Percentiles rank a stretch among this genome's conserved stretches.
Conservation (phyloP, 225 moss, liverwort and hornwort genomes). For the Ulota crispa region DNA sequence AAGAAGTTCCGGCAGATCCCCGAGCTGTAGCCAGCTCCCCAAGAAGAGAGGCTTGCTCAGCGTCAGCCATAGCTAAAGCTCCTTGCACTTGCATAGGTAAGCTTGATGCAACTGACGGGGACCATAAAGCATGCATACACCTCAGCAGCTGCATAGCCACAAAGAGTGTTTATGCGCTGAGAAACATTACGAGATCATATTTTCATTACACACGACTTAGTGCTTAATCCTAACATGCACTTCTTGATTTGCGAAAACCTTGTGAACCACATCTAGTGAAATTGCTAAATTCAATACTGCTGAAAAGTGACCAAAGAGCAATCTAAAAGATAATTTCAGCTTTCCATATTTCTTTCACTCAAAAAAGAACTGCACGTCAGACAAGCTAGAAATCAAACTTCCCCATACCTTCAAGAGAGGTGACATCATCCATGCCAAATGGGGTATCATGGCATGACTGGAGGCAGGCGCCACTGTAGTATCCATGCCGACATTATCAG, state of each 20-base stretch:
- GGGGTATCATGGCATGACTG: slow-evolving; percentile 62
- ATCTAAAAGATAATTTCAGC: background rate
- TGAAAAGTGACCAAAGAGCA: background rate
- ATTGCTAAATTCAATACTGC: background rate
- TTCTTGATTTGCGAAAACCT: background rate
- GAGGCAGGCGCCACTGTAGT: slow-evolving; percentile 42
- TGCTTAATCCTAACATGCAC: background rate
- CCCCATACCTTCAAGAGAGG: slow-evolving; percentile 74
- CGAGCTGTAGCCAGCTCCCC: slow-evolving; percentile 61
- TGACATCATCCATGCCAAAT: slow-evolving; percentile 81
- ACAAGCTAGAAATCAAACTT: background rate
- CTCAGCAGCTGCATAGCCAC: slow-evolving; percentile 72
- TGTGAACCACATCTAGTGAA: background rate
- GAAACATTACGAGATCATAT: background rate
- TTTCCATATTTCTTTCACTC: background rate
- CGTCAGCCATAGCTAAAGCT: slow-evolving; percentile 83
- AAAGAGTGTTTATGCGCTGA: background rate
- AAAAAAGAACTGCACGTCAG: background rate
- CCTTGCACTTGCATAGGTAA: slow-evolving; percentile 74
- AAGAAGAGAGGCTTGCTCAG: slow-evolving; percentile 87
- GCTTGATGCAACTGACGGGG: slow-evolving; percentile 58
- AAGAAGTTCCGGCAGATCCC: slow-evolving; percentile 48
- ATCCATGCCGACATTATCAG: slow-evolving; percentile 67
- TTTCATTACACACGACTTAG: background rate
- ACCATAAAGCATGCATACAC: slow-evolving; percentile 96